These are phyloP conservation scores for Plasmodium sp. DNA, from an alignment of 169 alveolate genomes.

Conservation along the genomic window DNA sequence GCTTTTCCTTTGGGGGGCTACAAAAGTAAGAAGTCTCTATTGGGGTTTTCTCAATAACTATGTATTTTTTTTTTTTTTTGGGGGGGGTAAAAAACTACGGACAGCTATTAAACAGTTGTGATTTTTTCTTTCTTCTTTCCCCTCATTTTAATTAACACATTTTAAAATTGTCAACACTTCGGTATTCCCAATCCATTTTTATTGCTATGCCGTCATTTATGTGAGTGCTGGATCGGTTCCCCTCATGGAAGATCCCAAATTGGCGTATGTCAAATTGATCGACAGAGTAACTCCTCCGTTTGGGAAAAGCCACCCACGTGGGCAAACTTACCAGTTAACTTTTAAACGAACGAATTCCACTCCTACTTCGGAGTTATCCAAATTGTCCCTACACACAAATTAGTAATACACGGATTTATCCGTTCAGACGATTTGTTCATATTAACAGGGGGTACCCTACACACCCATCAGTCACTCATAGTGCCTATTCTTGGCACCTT, in stretches of 20 bases:
- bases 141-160: background rate
- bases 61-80: background rate
- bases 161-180: background rate
- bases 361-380: background rate
- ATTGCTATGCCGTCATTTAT: background rate
- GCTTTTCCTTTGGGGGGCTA: background rate
- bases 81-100: background rate
- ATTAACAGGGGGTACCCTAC: background rate
- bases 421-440: background rate
- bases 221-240: background rate
- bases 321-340: background rate
- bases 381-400: background rate
- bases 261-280: background rate
- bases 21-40: background rate
- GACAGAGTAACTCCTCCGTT: background rate
- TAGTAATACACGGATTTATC: background rate
- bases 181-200: background rate
- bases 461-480: background rate
- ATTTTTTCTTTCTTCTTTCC: background rate
- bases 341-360: background rate
- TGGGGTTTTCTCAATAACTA: background rate
- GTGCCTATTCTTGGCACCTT: background rate
- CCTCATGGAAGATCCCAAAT: background rate
- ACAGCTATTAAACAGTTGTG: background rate
- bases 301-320: background rate